Conservation (phyloP, 257 asterid genomes). For the Plantago major region DNA sequence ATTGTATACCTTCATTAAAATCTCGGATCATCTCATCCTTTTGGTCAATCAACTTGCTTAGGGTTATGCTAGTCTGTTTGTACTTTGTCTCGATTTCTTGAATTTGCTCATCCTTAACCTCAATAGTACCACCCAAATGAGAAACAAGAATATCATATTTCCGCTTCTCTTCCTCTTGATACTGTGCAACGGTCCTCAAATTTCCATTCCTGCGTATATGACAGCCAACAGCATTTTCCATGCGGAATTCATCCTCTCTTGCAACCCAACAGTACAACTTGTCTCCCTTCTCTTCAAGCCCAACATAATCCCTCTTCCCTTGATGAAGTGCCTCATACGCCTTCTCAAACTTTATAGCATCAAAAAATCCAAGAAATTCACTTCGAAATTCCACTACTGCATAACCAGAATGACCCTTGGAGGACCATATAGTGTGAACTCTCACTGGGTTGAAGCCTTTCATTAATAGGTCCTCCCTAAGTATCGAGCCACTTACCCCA, state of each 20-base stretch:
- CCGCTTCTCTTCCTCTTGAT: constrained; percentile 35
- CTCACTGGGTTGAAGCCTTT: constrained; percentile 40
- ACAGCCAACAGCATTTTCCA: constrained; percentile 26
- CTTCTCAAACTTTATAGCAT: constrained; percentile 50
- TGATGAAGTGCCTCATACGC: constrained; percentile 34
- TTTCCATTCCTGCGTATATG: constrained; percentile 26
- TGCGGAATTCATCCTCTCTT: constrained; percentile 25
- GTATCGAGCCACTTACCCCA: constrained; percentile 42
- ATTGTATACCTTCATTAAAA: constrained; percentile 38
- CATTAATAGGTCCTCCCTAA: constrained; percentile 27
- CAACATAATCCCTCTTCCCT: constrained; percentile 34
- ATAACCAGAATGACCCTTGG: constrained; percentile 41
- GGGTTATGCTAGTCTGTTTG: constrained; percentile 30
- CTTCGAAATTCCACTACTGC: constrained; percentile 43
- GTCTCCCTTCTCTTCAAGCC: constrained; percentile 12
- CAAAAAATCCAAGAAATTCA: constrained; percentile 36
- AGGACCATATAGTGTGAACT: constrained; percentile 40
- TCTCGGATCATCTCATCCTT: constrained; percentile 32
- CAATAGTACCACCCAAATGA: constrained; percentile 26
- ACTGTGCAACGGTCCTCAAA: constrained; percentile 30
- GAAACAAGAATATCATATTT: constrained; percentile 29
- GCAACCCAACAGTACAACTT: constrained; percentile 42
- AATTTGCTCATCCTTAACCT: constrained; percentile 21
- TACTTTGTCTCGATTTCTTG: constrained; percentile 40
- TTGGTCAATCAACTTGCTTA: constrained; percentile 30